A percentile compares a stretch with the other conserved stretches of the same genome.
These are phyloP conservation scores for Mycena citricolor DNA, from an alignment of 1,284 basidiomycete genomes.

Conservation along the genomic window DNA sequence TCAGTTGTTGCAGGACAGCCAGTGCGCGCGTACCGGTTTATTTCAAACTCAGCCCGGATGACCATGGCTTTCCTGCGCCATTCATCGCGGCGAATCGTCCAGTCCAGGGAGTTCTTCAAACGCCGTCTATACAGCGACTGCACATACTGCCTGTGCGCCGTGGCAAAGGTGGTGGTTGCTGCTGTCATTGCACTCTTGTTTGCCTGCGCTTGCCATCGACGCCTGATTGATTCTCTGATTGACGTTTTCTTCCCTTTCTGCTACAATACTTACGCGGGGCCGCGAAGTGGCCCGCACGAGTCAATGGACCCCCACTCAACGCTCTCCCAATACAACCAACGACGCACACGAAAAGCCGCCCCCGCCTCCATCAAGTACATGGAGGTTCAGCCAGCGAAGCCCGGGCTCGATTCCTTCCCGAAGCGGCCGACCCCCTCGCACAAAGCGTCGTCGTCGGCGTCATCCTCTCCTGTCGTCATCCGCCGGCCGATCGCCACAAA, in stretches of 20 bases:
- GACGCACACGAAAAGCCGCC: conserved; percentile 64
- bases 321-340: conserved; percentile 69
- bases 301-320: conserved; percentile 76
- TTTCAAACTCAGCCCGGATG: conserved; percentile 91
- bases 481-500: conserved; percentile 72
- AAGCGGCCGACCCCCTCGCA: conserved; percentile 38
- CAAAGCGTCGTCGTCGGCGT: conserved; percentile 30
- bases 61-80: conserved; percentile 84
- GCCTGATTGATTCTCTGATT: conserved; percentile 2
- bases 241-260: not conserved
- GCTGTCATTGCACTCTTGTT: conserved; percentile 21
- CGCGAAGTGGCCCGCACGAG: conserved; percentile 1
- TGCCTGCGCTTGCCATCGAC: not conserved
- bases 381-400: conserved; percentile 41
- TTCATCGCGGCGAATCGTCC: conserved; percentile 82
- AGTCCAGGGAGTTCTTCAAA: conserved; percentile 85
- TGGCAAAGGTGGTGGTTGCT: conserved; percentile 52
- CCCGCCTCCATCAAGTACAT: conserved; percentile 48
- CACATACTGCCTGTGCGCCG: conserved; percentile 83
- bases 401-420: conserved; percentile 42
- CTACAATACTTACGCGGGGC: not conserved
- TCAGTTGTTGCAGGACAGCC: conserved; percentile 48
- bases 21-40: conserved; percentile 68
- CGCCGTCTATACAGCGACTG: conserved; percentile 89
- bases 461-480: conserved; percentile 36